These are phyloP conservation scores for Epichloe coenophiala DNA, from an alignment of 2,329 filamentous ascomycete species.

Conservation along the genomic window DNA sequence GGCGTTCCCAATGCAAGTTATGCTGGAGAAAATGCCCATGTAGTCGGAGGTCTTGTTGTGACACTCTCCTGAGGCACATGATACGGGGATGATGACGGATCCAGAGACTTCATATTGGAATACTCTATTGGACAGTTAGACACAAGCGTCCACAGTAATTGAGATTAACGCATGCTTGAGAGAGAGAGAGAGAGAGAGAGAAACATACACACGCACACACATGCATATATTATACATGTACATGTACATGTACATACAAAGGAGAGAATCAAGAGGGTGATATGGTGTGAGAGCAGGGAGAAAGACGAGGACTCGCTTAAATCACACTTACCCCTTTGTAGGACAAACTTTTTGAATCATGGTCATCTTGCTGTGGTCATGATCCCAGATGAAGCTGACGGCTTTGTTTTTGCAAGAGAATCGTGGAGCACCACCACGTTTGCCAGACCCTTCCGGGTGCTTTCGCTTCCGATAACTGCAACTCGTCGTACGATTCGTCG, in stretches of 20 bases:
- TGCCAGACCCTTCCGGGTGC: constrained; percentile 16
- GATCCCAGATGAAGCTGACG: constrained; percentile 30
- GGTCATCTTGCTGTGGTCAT: constrained; percentile 18
- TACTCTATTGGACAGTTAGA: neutral
- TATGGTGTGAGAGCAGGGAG: too few relatives aligned
- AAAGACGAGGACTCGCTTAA: too few relatives aligned
- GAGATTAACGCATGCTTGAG: too few relatives aligned
- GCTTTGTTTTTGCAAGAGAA: constrained; percentile 28
- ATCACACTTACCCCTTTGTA: constrained; percentile 19
- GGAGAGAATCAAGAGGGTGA: neutral
- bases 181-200: too few relatives aligned
- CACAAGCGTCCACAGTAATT: neutral
- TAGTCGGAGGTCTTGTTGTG: neutral
- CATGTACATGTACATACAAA: too few relatives aligned
- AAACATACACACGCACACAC: too few relatives aligned
- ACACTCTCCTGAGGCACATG: constrained; percentile 1
- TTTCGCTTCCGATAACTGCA: constrained; percentile 33
- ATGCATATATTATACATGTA: too few relatives aligned
- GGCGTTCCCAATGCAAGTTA: neutral
- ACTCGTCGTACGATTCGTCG: constrained; percentile 25
- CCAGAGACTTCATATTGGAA: constrained; percentile 18
- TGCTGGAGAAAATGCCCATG: constrained; percentile 2
- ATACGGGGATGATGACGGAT: constrained; percentile 11
- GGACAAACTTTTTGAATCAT: constrained; percentile 33
- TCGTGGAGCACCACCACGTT: constrained; percentile 17